These are phyloP conservation scores for Pleurotus citrinopileatus DNA, from an alignment of 768 basidiomycete species.

Conservation along the genomic window DNA sequence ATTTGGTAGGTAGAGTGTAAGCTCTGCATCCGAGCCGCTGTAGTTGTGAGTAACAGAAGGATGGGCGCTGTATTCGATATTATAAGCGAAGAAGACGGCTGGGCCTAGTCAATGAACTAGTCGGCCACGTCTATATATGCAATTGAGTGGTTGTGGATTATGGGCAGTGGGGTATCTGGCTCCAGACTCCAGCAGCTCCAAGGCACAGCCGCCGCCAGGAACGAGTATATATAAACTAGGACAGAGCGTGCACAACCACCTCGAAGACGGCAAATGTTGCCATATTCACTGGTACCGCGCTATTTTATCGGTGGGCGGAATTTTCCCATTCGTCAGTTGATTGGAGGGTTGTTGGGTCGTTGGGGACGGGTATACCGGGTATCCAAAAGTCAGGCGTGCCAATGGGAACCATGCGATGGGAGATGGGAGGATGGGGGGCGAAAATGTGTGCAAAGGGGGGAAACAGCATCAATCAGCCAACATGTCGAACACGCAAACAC, in stretches of 20 bases:
- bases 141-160: no score
- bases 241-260: slow-evolving; percentile 42
- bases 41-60: not conserved
- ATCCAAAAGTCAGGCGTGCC: slow-evolving; percentile 1
- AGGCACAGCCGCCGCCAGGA: not conserved
- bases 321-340: not conserved
- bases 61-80: not conserved
- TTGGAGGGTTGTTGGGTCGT: not conserved
- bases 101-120: no score
- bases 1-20: not conserved
- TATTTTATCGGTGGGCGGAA: slow-evolving; percentile 25
- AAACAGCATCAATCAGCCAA: not conserved
- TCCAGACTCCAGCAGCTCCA: slow-evolving; percentile 1
- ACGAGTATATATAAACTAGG: not conserved
- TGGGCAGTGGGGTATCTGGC: not conserved
- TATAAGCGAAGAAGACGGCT: no score
- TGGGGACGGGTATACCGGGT: not conserved
- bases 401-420: not conserved
- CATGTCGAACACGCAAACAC: not conserved
- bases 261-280: slow-evolving; percentile 79
- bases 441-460: not conserved
- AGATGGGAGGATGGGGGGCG: not conserved
- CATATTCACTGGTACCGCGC: slow-evolving; percentile 86
- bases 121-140: no score
- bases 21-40: not conserved